phyloP scores from a whole-genome alignment of 495 filamentous ascomycete species.

The Hypoxylon rickii region DNA sequence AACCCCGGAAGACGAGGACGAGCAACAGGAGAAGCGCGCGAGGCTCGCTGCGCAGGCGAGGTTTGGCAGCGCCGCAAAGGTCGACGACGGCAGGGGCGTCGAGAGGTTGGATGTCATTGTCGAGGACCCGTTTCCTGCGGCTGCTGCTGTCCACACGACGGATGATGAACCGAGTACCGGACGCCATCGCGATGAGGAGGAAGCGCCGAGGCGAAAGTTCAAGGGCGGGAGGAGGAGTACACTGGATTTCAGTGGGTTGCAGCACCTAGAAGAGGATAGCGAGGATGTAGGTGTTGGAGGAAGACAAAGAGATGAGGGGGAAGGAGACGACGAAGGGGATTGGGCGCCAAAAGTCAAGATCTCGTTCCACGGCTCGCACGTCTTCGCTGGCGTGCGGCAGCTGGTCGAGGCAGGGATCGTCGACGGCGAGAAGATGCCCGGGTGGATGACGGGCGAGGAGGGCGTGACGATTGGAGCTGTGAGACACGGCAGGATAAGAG shows the following conservation, averaged over 20 bases:
- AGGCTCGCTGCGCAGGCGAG: conserved; percentile 55
- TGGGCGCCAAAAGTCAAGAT: conserved; percentile 66
- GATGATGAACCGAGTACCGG: conserved; percentile 33
- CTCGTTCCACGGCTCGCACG: conserved; percentile 72
- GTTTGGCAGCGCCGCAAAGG: conserved; percentile 56
- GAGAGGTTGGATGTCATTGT: conserved; percentile 64
- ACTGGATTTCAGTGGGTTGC: conserved; percentile 33
- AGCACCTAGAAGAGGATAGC: conserved; percentile 30
- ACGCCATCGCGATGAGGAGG: conserved; percentile 44
- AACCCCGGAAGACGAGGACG: conserved; percentile 39
- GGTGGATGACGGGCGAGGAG: conserved; percentile 90
- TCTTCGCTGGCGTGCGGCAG: conserved; percentile 79
- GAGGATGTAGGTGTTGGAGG: conserved; percentile 21
- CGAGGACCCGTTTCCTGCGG: conserved; percentile 58
- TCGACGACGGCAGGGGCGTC: conserved; percentile 60
- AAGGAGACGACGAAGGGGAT: conserved; percentile 34
- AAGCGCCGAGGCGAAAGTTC: conserved; percentile 12
- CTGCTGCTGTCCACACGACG: conserved; percentile 10
- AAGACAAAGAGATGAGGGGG: conserved; percentile 16
- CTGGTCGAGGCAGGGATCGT: conserved; percentile 75
- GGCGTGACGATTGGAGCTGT: conserved; percentile 74
- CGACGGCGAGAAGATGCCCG: conserved; percentile 77
- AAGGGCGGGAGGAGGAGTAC: conserved; percentile 43
- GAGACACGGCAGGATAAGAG: conserved; percentile 61
- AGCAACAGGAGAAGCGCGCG: conserved; percentile 46